Percentiles rank a stretch among this genome's conserved stretches.
These are phyloP conservation scores for Mycena rebaudengoi DNA, from an alignment of 768 basidiomycete species.

Conservation along the genomic window DNA sequence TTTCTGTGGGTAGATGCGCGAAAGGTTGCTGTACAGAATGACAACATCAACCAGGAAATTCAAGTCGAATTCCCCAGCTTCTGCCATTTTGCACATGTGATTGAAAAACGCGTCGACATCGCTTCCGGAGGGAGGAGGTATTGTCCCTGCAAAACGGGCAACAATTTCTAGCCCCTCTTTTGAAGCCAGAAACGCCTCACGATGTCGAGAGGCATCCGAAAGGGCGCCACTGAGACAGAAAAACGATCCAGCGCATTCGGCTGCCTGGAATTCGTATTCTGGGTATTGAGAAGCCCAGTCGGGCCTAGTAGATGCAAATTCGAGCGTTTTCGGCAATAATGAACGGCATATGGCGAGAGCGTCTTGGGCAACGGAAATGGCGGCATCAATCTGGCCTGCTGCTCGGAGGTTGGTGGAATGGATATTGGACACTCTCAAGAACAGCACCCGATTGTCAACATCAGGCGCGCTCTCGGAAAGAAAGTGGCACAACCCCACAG, in stretches of 20 bases:
- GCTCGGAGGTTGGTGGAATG: too few relatives aligned
- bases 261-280: too few relatives aligned
- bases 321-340: too few relatives aligned
- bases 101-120: not conserved
- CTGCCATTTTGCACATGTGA: not conserved
- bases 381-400: too few relatives aligned
- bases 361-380: too few relatives aligned
- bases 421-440: too few relatives aligned
- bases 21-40: not conserved
- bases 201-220: not conserved
- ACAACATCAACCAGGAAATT: not conserved
- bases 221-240: not conserved
- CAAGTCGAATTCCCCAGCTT: not conserved
- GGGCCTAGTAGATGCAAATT: too few relatives aligned
- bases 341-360: too few relatives aligned
- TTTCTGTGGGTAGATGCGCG: not conserved
- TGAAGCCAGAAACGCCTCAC: not conserved
- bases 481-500: too few relatives aligned
- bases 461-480: too few relatives aligned
- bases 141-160: not conserved
- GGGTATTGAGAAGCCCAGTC: too few relatives aligned
- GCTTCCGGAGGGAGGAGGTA: not conserved
- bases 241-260: not conserved
- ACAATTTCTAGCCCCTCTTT: not conserved
- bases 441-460: too few relatives aligned